Conservation (phyloP, 768 basidiomycete genomes). For the Gymnopilus dilepis region DNA sequence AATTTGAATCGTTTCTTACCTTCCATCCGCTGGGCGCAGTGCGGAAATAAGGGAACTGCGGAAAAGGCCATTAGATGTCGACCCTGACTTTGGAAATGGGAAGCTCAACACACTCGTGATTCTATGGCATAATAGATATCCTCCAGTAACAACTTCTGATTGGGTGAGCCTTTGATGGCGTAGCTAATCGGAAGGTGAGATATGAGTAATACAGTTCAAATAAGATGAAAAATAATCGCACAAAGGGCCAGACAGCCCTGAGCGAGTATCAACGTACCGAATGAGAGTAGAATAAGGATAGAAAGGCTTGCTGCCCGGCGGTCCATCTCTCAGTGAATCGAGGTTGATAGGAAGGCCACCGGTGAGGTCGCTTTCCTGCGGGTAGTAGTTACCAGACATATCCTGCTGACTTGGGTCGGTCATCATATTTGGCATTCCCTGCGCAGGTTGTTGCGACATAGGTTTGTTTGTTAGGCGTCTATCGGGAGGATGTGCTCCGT, state of each 20-base stretch:
- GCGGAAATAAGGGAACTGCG: conserved; percentile 87
- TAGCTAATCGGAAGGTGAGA: conserved; percentile 54
- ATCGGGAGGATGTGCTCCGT: conserved; percentile 27
- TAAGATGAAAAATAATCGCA: not conserved
- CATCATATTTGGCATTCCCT: conserved; percentile 71
- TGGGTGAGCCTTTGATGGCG: conserved; percentile 90
- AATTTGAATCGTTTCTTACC: conserved; percentile 49
- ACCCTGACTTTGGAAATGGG: conserved; percentile 18
- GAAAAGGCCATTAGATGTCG: conserved; percentile 18
- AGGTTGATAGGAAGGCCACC: conserved; percentile 87
- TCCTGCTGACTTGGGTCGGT: conserved; percentile 57
- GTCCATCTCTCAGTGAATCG: conserved; percentile 85
- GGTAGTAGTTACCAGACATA: conserved; percentile 69
- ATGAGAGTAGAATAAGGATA: conserved; percentile 93
- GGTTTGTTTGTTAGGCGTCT: conserved; percentile 29
- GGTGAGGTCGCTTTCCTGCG: conserved; percentile 77
- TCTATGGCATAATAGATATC: conserved; percentile 94
- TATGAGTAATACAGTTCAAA: conserved; percentile 16
- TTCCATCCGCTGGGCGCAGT: conserved; percentile 92
- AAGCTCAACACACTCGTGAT: conserved; percentile 65
- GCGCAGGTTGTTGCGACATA: conserved; percentile 62
- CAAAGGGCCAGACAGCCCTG: conserved; percentile 8
- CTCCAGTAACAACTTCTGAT: conserved; percentile 83
- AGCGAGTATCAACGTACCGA: conserved; percentile 56
- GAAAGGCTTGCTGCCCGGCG: conserved; percentile 88